Conservation (phyloP, 495 filamentous ascomycete genomes). For the Parathielavia hyrcaniae region DNA sequence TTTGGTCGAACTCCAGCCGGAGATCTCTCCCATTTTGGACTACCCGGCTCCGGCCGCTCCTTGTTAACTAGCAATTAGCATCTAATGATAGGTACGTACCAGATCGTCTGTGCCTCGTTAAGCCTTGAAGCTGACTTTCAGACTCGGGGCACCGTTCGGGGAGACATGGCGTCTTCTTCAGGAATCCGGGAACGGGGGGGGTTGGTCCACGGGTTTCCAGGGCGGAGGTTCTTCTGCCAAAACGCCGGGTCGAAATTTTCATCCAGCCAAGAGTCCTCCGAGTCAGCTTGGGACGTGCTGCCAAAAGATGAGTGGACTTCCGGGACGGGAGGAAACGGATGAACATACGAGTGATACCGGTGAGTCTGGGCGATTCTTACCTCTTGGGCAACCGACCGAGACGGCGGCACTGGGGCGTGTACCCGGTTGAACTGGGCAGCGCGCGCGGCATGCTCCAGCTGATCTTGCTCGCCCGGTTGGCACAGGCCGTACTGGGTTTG, state of each 20-base stretch:
- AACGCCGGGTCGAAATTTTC: slow-evolving; percentile 6
- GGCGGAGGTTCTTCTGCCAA: slow-evolving; percentile 12
- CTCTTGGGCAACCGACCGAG: not conserved
- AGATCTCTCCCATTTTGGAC: no score
- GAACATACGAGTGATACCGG: not conserved
- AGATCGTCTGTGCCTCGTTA: no score
- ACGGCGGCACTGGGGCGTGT: not conserved
- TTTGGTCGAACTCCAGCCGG: no score
- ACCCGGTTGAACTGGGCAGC: not conserved
- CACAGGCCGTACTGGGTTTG: slow-evolving; percentile 2
- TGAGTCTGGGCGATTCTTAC: not conserved
- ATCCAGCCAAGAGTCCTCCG: not conserved
- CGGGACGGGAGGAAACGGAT: not conserved
- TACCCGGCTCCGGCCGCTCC: no score
- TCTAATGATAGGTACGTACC: no score
- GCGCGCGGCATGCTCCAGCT: not conserved
- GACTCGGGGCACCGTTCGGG: not conserved
- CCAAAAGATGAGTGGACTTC: not conserved
- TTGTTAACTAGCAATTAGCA: no score
- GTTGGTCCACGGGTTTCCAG: not conserved
- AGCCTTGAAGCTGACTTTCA: no score
- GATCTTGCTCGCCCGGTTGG: not conserved
- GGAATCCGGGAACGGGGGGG: not conserved
- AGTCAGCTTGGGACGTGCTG: not conserved
- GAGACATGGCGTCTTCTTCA: not conserved